These are phyloP conservation scores for Saccharomycopsis sp. DNA, from an alignment of 805 yeast genomes.

Conservation along the genomic window DNA sequence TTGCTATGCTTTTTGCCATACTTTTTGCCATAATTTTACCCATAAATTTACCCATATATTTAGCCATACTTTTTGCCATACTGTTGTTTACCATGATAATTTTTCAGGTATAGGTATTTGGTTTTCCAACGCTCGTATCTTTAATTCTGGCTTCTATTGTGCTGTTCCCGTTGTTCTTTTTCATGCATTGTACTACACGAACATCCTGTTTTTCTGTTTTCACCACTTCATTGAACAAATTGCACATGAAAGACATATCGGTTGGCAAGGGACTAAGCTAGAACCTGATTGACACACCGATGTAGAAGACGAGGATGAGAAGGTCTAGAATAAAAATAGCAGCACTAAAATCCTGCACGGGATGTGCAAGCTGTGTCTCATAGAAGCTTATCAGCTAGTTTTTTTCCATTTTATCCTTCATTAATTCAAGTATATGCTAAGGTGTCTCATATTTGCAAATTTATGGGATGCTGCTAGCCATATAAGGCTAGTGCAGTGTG, in stretches of 20 bases:
- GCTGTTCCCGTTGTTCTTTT: too few species aligned
- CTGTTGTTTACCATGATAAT: too few species aligned
- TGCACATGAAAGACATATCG: too few species aligned
- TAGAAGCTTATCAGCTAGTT: not conserved
- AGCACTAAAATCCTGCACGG: not conserved
- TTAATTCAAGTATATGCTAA: not conserved
- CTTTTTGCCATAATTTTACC: too few species aligned
- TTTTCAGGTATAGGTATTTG: too few species aligned
- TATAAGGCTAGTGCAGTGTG: not conserved
- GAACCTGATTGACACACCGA: not conserved
- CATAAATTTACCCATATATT: too few species aligned
- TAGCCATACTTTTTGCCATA: too few species aligned
- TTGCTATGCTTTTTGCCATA: not conserved
- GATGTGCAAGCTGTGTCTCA: not conserved
- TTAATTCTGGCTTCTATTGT: too few species aligned
- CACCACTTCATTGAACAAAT: too few species aligned
- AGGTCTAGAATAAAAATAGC: not conserved
- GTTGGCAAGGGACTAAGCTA: not conserved
- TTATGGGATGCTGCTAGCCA: not conserved
- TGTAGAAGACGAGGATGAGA: not conserved
- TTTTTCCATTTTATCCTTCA: not conserved
- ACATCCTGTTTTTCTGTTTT: not conserved
- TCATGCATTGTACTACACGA: too few species aligned
- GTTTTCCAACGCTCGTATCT: too few species aligned
- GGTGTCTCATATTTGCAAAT: not conserved